Evolutionary conservation across 2,329 filamentous ascomycete species (phyloP).

Genomic region (Xylaria sp.): DNA sequence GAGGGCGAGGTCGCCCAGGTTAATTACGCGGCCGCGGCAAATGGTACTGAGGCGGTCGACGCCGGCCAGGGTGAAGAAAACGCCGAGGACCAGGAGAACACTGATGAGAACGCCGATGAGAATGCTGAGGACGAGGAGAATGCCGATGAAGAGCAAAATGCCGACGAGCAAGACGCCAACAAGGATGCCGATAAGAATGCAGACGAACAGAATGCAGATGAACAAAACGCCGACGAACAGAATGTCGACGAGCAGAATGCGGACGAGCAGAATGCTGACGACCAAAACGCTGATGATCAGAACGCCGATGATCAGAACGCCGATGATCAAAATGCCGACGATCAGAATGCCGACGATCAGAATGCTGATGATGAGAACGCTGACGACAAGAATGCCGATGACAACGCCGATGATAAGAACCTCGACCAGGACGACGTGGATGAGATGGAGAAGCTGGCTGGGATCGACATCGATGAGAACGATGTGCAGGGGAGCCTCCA

Average conservation of each 20-base stretch:
- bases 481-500: constrained; percentile 21
- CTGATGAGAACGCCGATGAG: constrained; percentile 1
- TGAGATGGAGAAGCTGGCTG: not conserved
- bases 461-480: constrained; percentile 23
- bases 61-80: constrained; percentile 12
- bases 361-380: constrained; percentile 12
- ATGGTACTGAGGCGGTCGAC: constrained; percentile 18
- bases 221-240: constrained; percentile 3
- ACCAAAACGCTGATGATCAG: constrained; percentile 14
- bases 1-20: not conserved
- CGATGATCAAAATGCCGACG: constrained; percentile 6
- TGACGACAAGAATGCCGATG: constrained; percentile 19
- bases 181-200: constrained; percentile 6
- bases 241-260: constrained; percentile 15
- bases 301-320: constrained; percentile 8
- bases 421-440: constrained; percentile 6
- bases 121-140: too few species aligned
- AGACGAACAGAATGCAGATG: constrained; percentile 6
- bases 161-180: constrained; percentile 9
- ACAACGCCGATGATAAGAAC: constrained; percentile 23
- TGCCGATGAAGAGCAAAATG: constrained; percentile 11
- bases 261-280: constrained; percentile 12
- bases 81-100: constrained; percentile 12
- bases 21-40: constrained; percentile 21
- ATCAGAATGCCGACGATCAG: not conserved